Evolutionary conservation across 176 grass and related monocot species (phyloP).

Genomic region (Puccinellia tenuiflora): DNA sequence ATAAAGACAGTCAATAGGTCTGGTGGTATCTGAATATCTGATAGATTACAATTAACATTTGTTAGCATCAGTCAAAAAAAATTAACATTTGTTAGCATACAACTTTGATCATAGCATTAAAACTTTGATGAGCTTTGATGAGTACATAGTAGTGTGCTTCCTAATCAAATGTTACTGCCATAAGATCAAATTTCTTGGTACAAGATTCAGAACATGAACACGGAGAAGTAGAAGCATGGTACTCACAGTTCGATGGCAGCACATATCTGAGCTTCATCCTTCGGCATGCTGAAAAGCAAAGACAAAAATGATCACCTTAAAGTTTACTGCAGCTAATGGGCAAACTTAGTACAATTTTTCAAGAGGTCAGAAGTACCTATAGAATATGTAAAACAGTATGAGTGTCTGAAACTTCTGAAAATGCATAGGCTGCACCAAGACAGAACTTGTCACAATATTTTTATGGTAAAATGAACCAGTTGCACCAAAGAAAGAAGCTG

Average conservation of each 20-base stretch:
- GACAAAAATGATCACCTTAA: conserved; percentile 11
- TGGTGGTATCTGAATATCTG: background rate
- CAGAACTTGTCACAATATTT: conserved; percentile 20
- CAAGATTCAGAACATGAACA: conserved; percentile 19
- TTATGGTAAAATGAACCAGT: background rate
- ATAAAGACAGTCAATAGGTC: background rate
- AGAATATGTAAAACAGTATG: conserved; percentile 93
- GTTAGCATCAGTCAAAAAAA: no score
- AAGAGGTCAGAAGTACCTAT: conserved; percentile 65
- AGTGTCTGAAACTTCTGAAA: conserved; percentile 61
- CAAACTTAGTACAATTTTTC: background rate
- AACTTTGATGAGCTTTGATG: background rate
- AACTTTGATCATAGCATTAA: background rate
- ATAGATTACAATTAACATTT: background rate
- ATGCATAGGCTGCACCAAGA: conserved; percentile 59
- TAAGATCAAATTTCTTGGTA: background rate
- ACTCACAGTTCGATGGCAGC: conserved; percentile 88
- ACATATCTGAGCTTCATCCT: conserved; percentile 90
- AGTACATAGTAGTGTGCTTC: background rate
- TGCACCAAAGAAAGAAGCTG: background rate
- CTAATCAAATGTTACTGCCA: background rate
- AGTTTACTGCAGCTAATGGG: background rate
- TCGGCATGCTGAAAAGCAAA: conserved; percentile 80
- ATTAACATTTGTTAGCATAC: background rate
- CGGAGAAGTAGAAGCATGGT: background rate